Percentiles rank a stretch among this genome's conserved stretches.
phyloP scores from a whole-genome alignment of 257 asterid species.

The Leonotis leonurus region DNA sequence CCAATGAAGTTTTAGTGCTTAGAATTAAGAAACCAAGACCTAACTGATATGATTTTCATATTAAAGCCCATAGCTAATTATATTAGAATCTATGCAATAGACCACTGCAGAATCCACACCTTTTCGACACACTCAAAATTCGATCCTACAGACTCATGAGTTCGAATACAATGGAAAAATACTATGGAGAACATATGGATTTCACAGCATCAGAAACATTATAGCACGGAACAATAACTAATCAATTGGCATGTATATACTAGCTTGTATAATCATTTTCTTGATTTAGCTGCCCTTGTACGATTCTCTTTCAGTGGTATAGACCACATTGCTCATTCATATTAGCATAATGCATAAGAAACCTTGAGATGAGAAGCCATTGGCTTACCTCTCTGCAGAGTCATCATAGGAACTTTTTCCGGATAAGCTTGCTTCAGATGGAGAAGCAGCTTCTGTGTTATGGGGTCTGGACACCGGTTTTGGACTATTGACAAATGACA shows the following conservation, averaged over 20 bases:
- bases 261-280: neutral
- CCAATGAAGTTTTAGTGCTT: too few species aligned
- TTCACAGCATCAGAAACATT: neutral
- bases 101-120: too few species aligned
- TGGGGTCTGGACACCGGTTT: conserved; percentile 36
- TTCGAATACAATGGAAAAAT: neutral
- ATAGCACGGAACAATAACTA: neutral
- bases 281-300: neutral
- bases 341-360: neutral
- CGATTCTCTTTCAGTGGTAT: neutral
- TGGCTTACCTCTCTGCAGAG: conserved; percentile 51
- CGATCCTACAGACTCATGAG: neutral
- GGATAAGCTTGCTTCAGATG: conserved; percentile 32
- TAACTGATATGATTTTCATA: neutral
- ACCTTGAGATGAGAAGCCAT: neutral
- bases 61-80: neutral
- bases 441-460: conserved; percentile 25
- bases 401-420: conserved; percentile 26
- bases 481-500: conserved; percentile 62
- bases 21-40: too few species aligned
- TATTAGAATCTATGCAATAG: neutral
- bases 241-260: neutral
- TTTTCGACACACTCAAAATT: too few species aligned
- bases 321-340: neutral
- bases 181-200: neutral